phyloP scores from a whole-genome alignment of 2,329 filamentous ascomycete genomes.

The Westerdykella ornata region DNA sequence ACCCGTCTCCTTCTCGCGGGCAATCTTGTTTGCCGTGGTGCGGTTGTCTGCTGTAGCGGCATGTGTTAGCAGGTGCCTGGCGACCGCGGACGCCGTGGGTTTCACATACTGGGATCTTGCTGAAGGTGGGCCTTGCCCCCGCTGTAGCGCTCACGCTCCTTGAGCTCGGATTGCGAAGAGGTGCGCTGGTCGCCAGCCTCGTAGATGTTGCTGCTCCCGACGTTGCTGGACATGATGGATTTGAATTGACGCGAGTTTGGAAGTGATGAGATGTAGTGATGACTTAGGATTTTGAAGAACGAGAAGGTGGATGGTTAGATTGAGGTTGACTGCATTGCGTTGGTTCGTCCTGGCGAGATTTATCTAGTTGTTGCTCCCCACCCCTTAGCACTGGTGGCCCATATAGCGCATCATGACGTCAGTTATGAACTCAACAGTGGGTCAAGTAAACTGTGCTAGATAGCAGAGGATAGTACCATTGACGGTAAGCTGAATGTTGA shows the following conservation, averaged over 20 bases:
- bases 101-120: conserved; percentile 63
- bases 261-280: background rate
- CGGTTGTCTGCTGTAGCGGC: conserved; percentile 56
- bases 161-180: conserved; percentile 47
- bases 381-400: no score
- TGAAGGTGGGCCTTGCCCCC: conserved; percentile 67
- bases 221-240: conserved; percentile 54
- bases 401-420: background rate
- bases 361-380: background rate
- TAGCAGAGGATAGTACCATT: no score
- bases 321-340: background rate
- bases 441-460: background rate
- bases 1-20: conserved; percentile 52
- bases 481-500: no score
- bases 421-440: background rate
- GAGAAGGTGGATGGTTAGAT: background rate
- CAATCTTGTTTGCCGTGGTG: conserved; percentile 65
- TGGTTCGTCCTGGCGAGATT: background rate
- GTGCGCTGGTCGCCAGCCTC: conserved; percentile 72
- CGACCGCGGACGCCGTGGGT: background rate
- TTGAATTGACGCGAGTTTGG: background rate
- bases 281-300: background rate
- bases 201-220: conserved; percentile 61
- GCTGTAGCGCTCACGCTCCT: conserved; percentile 56
- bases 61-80: conserved; percentile 24